Conservation (phyloP, 2,329 filamentous ascomycete species). For the Boeremia exigua region DNA sequence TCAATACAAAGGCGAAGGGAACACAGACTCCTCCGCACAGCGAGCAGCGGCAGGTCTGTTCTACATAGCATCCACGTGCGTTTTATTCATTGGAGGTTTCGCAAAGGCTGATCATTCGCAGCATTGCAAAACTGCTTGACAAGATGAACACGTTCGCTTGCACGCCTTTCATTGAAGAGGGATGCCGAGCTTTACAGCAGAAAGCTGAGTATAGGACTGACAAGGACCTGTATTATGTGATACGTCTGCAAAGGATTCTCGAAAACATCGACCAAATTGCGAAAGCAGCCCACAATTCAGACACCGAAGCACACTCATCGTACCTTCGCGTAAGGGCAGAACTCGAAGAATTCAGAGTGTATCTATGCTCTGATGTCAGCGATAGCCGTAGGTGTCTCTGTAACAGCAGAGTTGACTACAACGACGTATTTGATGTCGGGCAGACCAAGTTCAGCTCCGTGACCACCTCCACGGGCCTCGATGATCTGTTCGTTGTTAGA, state of each 20-base stretch:
- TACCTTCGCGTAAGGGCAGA: conserved; percentile 41
- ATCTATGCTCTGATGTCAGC: conserved; percentile 34
- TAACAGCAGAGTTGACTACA: too few species aligned
- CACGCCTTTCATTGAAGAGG: conserved; percentile 47
- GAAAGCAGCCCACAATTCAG: conserved; percentile 21
- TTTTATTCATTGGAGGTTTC: neutral
- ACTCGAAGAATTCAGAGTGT: conserved; percentile 40
- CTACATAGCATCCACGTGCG: conserved; percentile 52
- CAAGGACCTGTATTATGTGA: conserved; percentile 44
- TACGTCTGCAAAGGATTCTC: conserved; percentile 49
- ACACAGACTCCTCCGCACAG: conserved; percentile 50
- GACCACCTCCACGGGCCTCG: too few species aligned
- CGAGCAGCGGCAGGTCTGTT: conserved; percentile 54
- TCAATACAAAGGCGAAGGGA: conserved; percentile 8
- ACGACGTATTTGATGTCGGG: too few species aligned
- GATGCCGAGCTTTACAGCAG: conserved; percentile 43
- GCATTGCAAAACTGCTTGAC: conserved; percentile 46
- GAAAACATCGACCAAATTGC: conserved; percentile 45
- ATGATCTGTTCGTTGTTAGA: too few species aligned
- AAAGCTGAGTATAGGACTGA: conserved; percentile 44
- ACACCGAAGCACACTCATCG: conserved; percentile 37
- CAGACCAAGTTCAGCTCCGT: too few species aligned
- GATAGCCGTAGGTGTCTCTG: conserved; percentile 37
- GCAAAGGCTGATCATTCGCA: conserved; percentile 26
- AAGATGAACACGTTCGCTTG: conserved; percentile 48